Conservation (phyloP, 208 protist species). For the Wallacemonas collosoma region DNA sequence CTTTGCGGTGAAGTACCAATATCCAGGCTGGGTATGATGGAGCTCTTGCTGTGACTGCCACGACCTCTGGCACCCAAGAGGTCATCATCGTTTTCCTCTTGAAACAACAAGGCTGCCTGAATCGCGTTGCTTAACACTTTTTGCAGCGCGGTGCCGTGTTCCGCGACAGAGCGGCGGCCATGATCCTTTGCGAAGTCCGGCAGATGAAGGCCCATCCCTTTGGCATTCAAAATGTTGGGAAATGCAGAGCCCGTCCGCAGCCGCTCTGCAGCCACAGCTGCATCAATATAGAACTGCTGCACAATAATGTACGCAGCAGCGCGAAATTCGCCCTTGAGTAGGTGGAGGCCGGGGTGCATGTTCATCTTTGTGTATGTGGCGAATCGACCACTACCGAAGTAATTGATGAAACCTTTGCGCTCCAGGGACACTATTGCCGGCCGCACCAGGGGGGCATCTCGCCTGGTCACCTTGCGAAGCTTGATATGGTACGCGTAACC, state of each 20-base stretch:
- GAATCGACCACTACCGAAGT: constrained; percentile 82
- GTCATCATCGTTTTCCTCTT: background rate
- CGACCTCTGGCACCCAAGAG: too few relatives aligned
- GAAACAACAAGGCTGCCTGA: constrained; percentile 49
- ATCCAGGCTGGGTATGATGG: background rate
- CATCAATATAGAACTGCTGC: constrained; percentile 87
- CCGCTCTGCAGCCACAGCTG: constrained; percentile 63
- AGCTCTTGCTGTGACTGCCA: background rate
- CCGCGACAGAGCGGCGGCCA: constrained; percentile 48
- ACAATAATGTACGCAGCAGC: constrained; percentile 85
- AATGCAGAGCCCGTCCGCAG: constrained; percentile 51
- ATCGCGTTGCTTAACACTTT: constrained; percentile 79
- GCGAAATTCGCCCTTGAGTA: constrained; percentile 81
- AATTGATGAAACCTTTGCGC: constrained; percentile 88
- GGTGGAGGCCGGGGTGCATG: constrained; percentile 85
- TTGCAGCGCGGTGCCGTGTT: constrained; percentile 78
- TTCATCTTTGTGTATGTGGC: constrained; percentile 79
- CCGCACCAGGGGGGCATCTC: constrained; percentile 57
- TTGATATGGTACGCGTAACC: constrained; percentile 76
- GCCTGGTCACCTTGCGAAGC: constrained; percentile 65
- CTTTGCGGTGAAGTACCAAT: background rate
- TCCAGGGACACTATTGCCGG: constrained; percentile 66
- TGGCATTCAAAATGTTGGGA: constrained; percentile 38
- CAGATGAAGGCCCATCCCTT: constrained; percentile 47
- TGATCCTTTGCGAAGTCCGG: constrained; percentile 39